A percentile compares a stretch with the other conserved stretches of the same genome.
These are phyloP conservation scores for Eucalyptus virginea DNA, from an alignment of 345 rosid genomes.

Conservation along the genomic window DNA sequence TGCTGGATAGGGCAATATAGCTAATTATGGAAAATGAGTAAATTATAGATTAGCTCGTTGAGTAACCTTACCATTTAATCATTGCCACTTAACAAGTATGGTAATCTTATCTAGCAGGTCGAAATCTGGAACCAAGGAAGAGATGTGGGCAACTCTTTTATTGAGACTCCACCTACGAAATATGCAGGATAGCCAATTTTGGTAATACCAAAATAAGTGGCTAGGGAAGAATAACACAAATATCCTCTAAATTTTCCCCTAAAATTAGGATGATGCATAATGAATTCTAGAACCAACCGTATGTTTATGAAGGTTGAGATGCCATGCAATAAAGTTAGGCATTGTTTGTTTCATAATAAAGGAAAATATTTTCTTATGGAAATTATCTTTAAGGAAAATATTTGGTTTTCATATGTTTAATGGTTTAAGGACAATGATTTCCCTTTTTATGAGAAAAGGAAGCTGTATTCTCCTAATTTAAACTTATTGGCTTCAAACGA, in stretches of 20 bases:
- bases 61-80: not conserved
- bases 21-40: not conserved
- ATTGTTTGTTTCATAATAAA: not conserved
- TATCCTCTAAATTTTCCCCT: not conserved
- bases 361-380: not conserved
- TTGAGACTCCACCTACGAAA: not conserved
- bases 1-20: not conserved
- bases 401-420: not conserved
- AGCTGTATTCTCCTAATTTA: not conserved
- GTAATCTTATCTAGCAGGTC: not conserved
- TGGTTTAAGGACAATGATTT: not conserved
- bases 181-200: not conserved
- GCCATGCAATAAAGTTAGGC: not conserved
- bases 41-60: not conserved
- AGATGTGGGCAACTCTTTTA: not conserved
- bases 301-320: not conserved
- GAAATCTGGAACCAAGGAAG: not conserved
- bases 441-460: not conserved
- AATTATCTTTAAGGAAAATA: not conserved
- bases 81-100: not conserved
- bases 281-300: not conserved
- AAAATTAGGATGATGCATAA: not conserved
- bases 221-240: too few relatives aligned
- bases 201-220: not conserved
- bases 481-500: not conserved